Evolutionary conservation across 768 basidiomycete species (phyloP).

Genomic region (Naganishia vishniacii): DNA sequence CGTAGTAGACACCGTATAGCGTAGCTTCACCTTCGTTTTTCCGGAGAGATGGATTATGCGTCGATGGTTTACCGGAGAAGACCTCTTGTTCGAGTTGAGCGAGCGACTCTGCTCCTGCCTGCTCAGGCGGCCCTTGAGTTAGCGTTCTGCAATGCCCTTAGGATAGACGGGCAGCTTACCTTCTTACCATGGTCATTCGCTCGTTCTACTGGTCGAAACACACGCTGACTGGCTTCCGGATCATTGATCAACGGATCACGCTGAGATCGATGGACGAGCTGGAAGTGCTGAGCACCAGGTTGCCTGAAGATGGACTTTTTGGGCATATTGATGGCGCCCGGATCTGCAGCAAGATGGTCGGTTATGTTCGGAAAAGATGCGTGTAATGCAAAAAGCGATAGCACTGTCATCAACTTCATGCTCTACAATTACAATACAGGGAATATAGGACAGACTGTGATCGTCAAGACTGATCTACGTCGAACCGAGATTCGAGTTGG

Average conservation of each 20-base stretch:
- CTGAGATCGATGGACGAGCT: conserved; percentile 93
- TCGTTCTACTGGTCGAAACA: conserved; percentile 76
- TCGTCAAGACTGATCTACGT: conserved; percentile 18
- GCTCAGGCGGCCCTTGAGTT: background rate
- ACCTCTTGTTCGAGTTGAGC: conserved; percentile 64
- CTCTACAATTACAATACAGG: conserved; percentile 18
- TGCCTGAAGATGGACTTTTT: conserved; percentile 71
- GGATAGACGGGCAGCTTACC: conserved; percentile 20
- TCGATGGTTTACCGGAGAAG: conserved; percentile 54
- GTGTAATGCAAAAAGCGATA: conserved; percentile 3
- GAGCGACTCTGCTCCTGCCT: conserved; percentile 54
- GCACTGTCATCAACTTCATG: conserved; percentile 14
- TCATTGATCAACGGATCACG: conserved; percentile 93
- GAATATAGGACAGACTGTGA: conserved; percentile 22
- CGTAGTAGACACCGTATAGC: conserved; percentile 83
- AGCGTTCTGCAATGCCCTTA: background rate
- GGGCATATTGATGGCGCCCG: no score
- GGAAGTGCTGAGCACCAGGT: conserved; percentile 85
- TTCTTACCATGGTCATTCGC: conserved; percentile 64
- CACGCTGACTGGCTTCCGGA: conserved; percentile 76
- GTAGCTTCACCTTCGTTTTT: conserved; percentile 77
- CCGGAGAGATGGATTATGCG: conserved; percentile 51
- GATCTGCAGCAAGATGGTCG: no score
- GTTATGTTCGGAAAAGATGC: background rate
- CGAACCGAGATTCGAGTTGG: background rate